phyloP scores from a whole-genome alignment of 192 early-diverging fungal genomes.

The Lobulomyces angularis region DNA sequence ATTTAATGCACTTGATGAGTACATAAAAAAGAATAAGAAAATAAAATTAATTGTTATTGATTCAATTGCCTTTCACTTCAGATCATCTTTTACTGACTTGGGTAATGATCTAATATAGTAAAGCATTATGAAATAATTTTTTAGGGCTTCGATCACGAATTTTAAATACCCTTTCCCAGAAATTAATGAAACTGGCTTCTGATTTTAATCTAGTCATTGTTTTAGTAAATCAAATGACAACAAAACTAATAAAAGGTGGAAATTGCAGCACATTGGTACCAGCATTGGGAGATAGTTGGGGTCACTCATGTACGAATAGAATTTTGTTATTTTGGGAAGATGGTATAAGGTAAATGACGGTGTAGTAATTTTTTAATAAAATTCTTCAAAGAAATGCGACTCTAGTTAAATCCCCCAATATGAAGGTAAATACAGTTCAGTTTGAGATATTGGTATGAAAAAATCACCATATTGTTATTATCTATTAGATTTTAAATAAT shows the following conservation, averaged over 20 bases:
- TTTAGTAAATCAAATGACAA: conserved; percentile 7
- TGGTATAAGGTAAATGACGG: neutral
- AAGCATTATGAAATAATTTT: too few relatives aligned
- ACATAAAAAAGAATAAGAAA: neutral
- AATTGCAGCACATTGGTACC: neutral
- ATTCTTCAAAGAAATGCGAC: too few relatives aligned
- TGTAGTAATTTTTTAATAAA: conserved; percentile 4
- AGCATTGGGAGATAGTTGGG: conserved; percentile 5
- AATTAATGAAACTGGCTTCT: neutral
- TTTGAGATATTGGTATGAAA: too few relatives aligned
- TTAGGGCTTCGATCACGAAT: neutral
- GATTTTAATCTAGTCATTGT: conserved; percentile 4
- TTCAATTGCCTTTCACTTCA: neutral
- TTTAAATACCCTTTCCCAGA: conserved; percentile 2
- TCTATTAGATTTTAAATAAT: too few relatives aligned
- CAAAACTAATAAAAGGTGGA: neutral
- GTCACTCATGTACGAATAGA: conserved; percentile 5
- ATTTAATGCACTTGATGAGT: neutral
- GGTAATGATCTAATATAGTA: too few relatives aligned
- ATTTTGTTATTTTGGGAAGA: conserved; percentile 1
- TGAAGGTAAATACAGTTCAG: too few relatives aligned
- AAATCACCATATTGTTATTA: too few relatives aligned
- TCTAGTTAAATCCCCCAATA: too few relatives aligned
- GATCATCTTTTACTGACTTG: neutral
- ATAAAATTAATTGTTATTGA: conserved; percentile 4